A percentile compares a stretch with the other conserved stretches of the same genome.
Evolutionary conservation across 306 rosid species (phyloP).

Genomic region (Rosa lucieae): DNA sequence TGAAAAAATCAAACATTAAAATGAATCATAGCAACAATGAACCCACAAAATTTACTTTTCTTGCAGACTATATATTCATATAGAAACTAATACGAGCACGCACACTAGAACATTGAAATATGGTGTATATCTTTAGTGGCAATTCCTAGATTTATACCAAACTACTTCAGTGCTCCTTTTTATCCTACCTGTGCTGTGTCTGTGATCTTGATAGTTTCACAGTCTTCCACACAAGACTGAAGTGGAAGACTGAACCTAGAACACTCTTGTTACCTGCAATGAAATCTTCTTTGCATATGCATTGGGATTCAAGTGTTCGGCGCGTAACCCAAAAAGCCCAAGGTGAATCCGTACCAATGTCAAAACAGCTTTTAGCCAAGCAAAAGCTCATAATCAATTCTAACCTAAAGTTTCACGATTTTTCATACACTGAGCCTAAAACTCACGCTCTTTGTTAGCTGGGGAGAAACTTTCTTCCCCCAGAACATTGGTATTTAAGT

Average conservation of each 20-base stretch:
- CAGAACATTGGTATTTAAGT: not conserved
- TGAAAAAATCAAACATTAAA: slow-evolving; percentile 1
- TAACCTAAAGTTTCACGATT: not conserved
- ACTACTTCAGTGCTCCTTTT: not conserved
- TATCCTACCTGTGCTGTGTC: not conserved
- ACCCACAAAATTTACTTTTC: not conserved
- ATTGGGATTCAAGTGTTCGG: not conserved
- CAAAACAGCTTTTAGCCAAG: not conserved
- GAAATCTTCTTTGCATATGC: not conserved
- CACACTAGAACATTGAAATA: not conserved
- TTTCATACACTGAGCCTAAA: not conserved
- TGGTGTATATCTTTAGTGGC: not conserved
- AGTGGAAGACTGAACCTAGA: not conserved
- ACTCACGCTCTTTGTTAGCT: not conserved
- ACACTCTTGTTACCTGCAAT: not conserved
- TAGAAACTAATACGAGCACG: not conserved
- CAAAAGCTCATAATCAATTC: not conserved
- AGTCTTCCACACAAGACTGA: not conserved
- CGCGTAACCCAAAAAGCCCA: not conserved
- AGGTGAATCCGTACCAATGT: no score
- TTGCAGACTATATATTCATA: not conserved
- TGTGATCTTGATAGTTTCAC: not conserved
- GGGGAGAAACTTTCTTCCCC: not conserved
- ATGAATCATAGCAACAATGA: not conserved
- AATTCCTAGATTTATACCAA: not conserved